phyloP scores from a whole-genome alignment of 1,139 yeast species.

The Kurtzmaniella quercitrusa region DNA sequence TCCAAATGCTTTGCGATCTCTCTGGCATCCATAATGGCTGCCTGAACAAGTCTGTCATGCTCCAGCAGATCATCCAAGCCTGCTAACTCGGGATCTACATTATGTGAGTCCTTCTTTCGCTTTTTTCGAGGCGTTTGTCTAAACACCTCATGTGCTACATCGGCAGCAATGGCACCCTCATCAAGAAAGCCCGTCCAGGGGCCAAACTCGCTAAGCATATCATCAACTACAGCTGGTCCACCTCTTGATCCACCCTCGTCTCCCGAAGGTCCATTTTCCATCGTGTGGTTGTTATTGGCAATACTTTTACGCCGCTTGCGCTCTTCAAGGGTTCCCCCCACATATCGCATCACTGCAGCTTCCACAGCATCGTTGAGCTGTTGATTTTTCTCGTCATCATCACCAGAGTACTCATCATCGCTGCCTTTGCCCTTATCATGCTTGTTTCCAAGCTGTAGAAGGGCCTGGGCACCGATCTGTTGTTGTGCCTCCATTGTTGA shows the following conservation, averaged over 20 bases:
- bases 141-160: conserved; percentile 9
- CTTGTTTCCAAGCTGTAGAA: conserved; percentile 39
- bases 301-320: conserved; percentile 4
- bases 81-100: conserved; percentile 62
- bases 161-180: conserved; percentile 26
- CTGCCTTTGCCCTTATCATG: conserved; percentile 14
- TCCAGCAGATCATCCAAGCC: conserved; percentile 40
- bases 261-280: background rate
- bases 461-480: conserved; percentile 45
- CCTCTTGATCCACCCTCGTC: conserved; percentile 10
- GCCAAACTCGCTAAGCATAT: conserved; percentile 42
- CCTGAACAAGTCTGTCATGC: conserved; percentile 62
- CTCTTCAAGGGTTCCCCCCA: conserved; percentile 53
- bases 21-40: conserved; percentile 64
- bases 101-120: conserved; percentile 17
- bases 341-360: conserved; percentile 73
- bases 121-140: conserved; percentile 10
- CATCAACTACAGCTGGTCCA: conserved; percentile 13
- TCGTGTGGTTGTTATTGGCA: conserved; percentile 7
- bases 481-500: conserved; percentile 30
- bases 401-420: conserved; percentile 18
- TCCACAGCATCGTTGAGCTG: conserved; percentile 54
- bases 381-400: conserved; percentile 27
- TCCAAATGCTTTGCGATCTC: conserved; percentile 53
- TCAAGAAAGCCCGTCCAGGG: conserved; percentile 54